Evolutionary conservation across 441 rosid genomes (phyloP), one percentile per base, ranked within the genome.

Genomic region (Erysimum cheiri): DNA sequence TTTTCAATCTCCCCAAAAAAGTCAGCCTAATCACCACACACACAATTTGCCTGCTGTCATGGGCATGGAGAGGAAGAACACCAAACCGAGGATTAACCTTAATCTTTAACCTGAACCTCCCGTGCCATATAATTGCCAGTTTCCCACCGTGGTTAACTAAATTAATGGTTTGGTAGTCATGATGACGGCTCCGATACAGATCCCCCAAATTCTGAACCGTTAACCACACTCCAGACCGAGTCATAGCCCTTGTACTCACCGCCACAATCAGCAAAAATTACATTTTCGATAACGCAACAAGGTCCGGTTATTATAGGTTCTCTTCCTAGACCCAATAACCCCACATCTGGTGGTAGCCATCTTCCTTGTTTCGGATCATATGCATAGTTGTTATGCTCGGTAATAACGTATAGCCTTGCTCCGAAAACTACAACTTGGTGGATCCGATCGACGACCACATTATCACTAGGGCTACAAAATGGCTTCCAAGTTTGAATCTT

Each of bases 401-500:
- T 15, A 8, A 55, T 33, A 9, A 56, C 8, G 60, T 33, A 33
- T 15, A 56, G 29, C 28, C 43, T 56, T 56, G 8, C 41, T 33
- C 60, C 24, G 3, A 15, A 33, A 7, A 33, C 60, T 56, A 17
- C 0, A 14, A 12, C n/a, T 15, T 24, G 1, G 63, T 40, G 24
- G 26, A 26, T n/a, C 8, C 9, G 4, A 40, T 60, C 22, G 3
- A 33, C 0, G 1, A 8, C 8, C 24, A 33, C 13, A 60, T 28
- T 6, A 1, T 35, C 24, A 41, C 5, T 41, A 60, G 36, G 64
- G 49, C 49, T 40, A 26, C 24, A n/a, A 13, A 60, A 39, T 26
- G 19, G 36, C n/a, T 60, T 40, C 64, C 64, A 60, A 37, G 48
- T 59, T 11, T 24, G 64, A 59, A 22, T 59, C 64, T 39, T 24